phyloP scores from a whole-genome alignment of 2,329 filamentous ascomycete species.

The Podosphaera fusca region DNA sequence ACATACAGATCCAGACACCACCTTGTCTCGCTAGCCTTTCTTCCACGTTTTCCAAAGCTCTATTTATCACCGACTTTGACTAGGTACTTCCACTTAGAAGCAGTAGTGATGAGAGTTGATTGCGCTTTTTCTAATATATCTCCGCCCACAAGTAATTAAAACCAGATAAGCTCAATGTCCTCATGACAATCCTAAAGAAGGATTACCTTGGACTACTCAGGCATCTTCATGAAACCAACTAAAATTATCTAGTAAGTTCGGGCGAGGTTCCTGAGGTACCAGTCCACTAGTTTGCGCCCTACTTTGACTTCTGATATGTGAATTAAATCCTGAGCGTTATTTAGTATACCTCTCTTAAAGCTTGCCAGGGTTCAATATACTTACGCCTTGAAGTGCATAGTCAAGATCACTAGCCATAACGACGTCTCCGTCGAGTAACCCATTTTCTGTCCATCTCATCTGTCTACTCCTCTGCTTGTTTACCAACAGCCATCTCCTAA shows the following conservation, averaged over 20 bases:
- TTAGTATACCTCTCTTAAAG: slow-evolving; percentile 6
- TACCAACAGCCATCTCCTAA: slow-evolving; percentile 79
- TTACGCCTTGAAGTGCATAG: slow-evolving; percentile 83
- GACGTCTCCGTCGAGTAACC: slow-evolving; percentile 73
- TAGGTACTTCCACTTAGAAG: no score
- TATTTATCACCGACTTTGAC: no score
- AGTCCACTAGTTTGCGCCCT: slow-evolving; percentile 88
- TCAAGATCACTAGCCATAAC: slow-evolving; percentile 89
- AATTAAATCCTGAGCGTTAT: slow-evolving; percentile 51
- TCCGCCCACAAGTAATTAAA: no score
- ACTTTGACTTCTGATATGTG: slow-evolving; percentile 98
- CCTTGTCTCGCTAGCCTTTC: no score
- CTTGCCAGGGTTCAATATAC: slow-evolving; percentile 17
- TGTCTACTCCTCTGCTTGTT: slow-evolving; percentile 98
- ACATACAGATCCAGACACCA: no score
- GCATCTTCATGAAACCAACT: background rate
- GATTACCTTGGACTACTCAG: background rate
- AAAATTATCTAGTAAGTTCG: slow-evolving; percentile 52
- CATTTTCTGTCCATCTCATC: slow-evolving; percentile 77
- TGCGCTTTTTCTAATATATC: no score
- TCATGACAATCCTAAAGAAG: no score
- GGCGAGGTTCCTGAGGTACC: slow-evolving; percentile 93
- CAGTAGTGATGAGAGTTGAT: no score
- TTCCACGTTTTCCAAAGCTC: no score
- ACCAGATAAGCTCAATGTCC: no score